These are phyloP conservation scores for Nicotiana otophora DNA, from an alignment of 257 asterid species.

Conservation along the genomic window DNA sequence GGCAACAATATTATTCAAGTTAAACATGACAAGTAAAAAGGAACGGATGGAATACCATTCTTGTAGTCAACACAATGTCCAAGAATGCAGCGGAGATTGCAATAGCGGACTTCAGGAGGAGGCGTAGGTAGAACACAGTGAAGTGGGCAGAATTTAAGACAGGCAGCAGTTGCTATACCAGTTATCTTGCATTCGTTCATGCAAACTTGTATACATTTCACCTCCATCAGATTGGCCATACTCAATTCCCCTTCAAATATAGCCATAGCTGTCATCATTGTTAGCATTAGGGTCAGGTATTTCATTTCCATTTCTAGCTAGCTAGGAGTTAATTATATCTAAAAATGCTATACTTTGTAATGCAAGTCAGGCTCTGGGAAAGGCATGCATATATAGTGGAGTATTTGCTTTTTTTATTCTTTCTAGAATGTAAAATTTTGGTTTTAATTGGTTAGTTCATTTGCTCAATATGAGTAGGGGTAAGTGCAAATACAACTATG, in stretches of 20 bases:
- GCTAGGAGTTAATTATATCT: background rate
- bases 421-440: background rate
- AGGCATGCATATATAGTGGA: background rate
- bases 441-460: background rate
- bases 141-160: conserved; percentile 13
- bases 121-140: conserved; percentile 9
- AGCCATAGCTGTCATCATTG: background rate
- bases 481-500: background rate
- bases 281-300: background rate
- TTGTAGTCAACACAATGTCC: conserved; percentile 1
- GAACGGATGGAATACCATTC: background rate
- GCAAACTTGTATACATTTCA: conserved; percentile 4
- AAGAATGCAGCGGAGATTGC: conserved; percentile 7
- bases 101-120: background rate
- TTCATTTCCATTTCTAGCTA: background rate
- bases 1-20: too few relatives aligned
- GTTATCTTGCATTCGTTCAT: conserved; percentile 5
- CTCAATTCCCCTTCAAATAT: background rate
- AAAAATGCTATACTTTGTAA: background rate
- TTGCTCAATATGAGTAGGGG: background rate
- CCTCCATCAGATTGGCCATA: conserved; percentile 8
- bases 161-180: background rate
- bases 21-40: too few relatives aligned
- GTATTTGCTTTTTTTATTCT: background rate
- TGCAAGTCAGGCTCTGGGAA: background rate